phyloP scores from a whole-genome alignment of 805 yeast genomes.

The Lipomyces yamadae region DNA sequence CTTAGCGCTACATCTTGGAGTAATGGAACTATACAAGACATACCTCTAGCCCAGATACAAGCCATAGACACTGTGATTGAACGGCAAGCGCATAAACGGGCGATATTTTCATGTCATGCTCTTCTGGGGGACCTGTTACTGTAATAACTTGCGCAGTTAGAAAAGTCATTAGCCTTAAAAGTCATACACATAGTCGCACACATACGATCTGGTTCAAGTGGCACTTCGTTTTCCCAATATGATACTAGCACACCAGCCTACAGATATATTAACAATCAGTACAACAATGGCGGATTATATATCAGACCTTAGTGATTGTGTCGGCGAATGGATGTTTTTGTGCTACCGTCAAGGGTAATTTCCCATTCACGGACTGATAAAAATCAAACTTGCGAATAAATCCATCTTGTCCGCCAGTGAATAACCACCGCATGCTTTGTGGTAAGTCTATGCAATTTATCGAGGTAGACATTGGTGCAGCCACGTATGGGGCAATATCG shows the following conservation, averaged over 20 bases:
- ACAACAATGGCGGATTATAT: not conserved
- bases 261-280: not conserved
- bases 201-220: constrained; percentile 46
- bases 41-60: constrained; percentile 70
- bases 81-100: constrained; percentile 90
- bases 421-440: constrained; percentile 80
- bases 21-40: not conserved
- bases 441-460: constrained; percentile 79
- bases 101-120: constrained; percentile 52
- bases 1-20: not conserved
- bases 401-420: constrained; percentile 97
- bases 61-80: constrained; percentile 81
- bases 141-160: not conserved
- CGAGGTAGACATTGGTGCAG: constrained; percentile 79
- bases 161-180: constrained; percentile 47
- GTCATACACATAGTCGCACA: not conserved
- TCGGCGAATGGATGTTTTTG: constrained; percentile 90
- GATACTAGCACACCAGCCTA: constrained; percentile 76
- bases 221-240: constrained; percentile 97
- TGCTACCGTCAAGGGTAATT: constrained; percentile 82
- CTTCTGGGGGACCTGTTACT: constrained; percentile 20
- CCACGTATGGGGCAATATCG: constrained; percentile 83
- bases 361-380: constrained; percentile 82
- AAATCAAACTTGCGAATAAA: constrained; percentile 89
- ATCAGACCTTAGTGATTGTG: constrained; percentile 61